phyloP scores from a whole-genome alignment of 768 basidiomycete species.

The Collybiopsis confluens region DNA sequence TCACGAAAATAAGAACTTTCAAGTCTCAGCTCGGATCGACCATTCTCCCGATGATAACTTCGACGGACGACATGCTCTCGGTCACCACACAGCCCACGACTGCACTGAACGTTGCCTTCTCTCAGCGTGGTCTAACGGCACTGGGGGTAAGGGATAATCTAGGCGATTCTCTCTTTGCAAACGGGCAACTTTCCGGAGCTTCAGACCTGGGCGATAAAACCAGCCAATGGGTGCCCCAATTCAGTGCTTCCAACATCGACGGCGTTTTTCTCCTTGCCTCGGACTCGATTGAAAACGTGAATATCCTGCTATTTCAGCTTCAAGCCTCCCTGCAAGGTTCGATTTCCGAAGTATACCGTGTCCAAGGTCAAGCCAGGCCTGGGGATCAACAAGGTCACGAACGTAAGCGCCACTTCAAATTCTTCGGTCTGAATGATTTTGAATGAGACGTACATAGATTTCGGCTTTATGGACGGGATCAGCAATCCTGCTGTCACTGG shows the following conservation, averaged over 20 bases:
- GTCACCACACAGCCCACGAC: neutral
- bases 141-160: neutral
- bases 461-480: conserved; percentile 22
- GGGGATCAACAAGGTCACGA: conserved; percentile 22
- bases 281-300: conserved; percentile 16
- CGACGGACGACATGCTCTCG: neutral
- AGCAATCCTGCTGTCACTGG: conserved; percentile 17
- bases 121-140: neutral
- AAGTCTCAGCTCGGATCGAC: conserved; percentile 11
- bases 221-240: conserved; percentile 15
- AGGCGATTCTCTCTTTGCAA: neutral
- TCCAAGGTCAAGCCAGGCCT: conserved; percentile 21
- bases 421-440: conserved; percentile 11
- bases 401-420: conserved; percentile 19
- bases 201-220: conserved; percentile 12
- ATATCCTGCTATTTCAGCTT: conserved; percentile 15
- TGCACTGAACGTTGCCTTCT: conserved; percentile 2
- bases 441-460: conserved; percentile 9
- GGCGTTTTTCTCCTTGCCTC: conserved; percentile 20
- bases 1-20: conserved; percentile 14
- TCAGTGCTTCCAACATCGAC: conserved; percentile 16
- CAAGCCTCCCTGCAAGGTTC: conserved; percentile 14
- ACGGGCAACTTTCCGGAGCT: conserved; percentile 5
- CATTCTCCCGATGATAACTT: neutral
- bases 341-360: conserved; percentile 15